Evolutionary conservation across 2,329 filamentous ascomycete genomes (phyloP), one percentile per base, ranked within the genome.

Genomic region (Hortaea werneckii): DNA sequence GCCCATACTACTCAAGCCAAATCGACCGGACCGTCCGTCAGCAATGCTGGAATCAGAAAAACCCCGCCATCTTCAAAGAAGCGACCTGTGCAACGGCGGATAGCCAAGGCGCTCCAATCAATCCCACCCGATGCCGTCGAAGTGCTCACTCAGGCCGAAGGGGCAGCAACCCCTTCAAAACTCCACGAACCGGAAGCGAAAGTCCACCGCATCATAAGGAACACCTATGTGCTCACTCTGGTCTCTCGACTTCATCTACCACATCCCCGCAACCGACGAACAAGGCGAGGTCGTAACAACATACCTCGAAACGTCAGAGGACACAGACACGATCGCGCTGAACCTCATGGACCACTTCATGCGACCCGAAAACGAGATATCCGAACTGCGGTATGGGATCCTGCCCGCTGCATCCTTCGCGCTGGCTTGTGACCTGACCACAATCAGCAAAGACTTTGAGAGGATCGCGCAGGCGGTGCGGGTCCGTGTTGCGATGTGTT

Each of bases 341-440:
- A 48, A 42, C 30, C 35, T 48, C n/a, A 43, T 48, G 32, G 43
- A 50, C 13, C 46, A 48, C 26, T 48, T 47, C 6, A n/a, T 46
- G 11, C 27, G 41, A 39, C 7, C 44, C 29, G 26, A 40, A 30
- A 12, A 47, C 42, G 40, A 10, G 5, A 13, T 43, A 6, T n/a
- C 29, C 1, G 29, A 43, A 29, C 30, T 43, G 1, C 28, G 32
- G 20, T 37, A 43, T 11, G 41, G 45, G 27, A 9, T 13, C n/a
- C 40, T 48, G 13, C 48, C 44, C 20, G 48, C 46, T 2, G 43
- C 41, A 5, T 43, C 44, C 12, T 50, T 48, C 37, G 12, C 47
- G 8, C 12, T 50, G 5, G 48, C 48, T 27, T 47, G 42, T 37
- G 20, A 41, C 2, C 40, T 50, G 29, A 48, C 48, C 12, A 2